Evolutionary conservation across 306 rosid species (phyloP).

Genomic region (Gillenia trifoliata): DNA sequence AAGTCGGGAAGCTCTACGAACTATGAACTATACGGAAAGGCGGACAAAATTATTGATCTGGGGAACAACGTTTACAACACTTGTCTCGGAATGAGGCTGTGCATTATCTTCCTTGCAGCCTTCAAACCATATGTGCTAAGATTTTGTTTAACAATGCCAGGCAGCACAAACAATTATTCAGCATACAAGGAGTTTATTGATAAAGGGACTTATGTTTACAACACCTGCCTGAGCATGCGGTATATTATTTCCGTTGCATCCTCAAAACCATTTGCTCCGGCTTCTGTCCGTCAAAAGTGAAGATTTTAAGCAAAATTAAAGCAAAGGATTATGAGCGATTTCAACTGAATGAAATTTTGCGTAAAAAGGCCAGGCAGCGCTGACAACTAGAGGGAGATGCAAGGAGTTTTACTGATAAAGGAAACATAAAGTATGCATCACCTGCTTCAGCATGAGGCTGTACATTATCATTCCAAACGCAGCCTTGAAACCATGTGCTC

Average conservation of each 20-base stretch:
- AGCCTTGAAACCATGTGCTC: constrained; percentile 77
- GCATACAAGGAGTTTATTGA: background rate
- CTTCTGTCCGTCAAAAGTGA: constrained; percentile 38
- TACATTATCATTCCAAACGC: constrained; percentile 25
- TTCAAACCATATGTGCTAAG: constrained; percentile 48
- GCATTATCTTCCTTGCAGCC: constrained; percentile 26
- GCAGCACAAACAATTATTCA: background rate
- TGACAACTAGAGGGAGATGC: background rate
- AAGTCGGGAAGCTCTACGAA: background rate
- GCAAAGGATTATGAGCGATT: background rate
- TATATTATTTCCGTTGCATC: constrained; percentile 24
- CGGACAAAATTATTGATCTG: background rate
- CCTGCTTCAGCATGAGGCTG: constrained; percentile 4
- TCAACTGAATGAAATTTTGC: background rate
- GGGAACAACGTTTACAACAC: constrained; percentile 1
- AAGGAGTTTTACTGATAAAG: background rate
- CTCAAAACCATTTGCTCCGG: constrained; percentile 66
- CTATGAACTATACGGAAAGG: background rate
- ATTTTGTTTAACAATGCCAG: background rate
- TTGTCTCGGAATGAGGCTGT: constrained; percentile 2
- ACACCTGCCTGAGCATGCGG: background rate
- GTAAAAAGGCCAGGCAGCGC: background rate
- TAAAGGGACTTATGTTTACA: constrained; percentile 3
- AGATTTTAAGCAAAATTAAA: constrained; percentile 7
- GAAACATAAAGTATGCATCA: constrained; percentile 6